These are phyloP conservation scores for Ephemerocybe angulata DNA, from an alignment of 768 basidiomycete genomes.

Conservation along the genomic window DNA sequence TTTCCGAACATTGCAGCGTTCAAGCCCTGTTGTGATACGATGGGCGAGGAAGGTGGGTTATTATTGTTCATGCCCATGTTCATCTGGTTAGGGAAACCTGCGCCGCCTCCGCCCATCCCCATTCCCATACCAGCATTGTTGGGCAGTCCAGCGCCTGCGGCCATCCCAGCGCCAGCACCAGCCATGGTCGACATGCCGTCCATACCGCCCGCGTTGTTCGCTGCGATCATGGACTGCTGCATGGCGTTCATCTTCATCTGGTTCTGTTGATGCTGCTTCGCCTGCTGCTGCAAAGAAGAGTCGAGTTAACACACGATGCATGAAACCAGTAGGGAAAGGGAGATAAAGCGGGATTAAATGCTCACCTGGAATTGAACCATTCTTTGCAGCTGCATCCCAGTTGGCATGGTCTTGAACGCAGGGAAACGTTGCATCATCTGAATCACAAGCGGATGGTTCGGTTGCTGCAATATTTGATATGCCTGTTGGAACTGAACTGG, in stretches of 20 bases:
- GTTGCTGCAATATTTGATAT: conserved; percentile 49
- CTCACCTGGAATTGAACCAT: conserved; percentile 51
- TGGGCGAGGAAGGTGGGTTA: conserved; percentile 1
- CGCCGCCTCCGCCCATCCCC: conserved; percentile 2
- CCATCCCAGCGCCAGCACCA: neutral
- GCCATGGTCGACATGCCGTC: neutral
- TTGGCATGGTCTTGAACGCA: conserved; percentile 48
- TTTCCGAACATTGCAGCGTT: neutral
- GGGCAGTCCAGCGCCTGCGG: neutral
- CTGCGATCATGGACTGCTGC: conserved; percentile 1
- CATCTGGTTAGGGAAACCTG: conserved; percentile 4
- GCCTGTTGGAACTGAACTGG: conserved; percentile 33
- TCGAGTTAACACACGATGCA: neutral
- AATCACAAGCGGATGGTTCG: conserved; percentile 54
- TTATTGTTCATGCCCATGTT: conserved; percentile 3
- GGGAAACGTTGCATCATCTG: conserved; percentile 51
- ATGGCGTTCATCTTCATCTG: conserved; percentile 1
- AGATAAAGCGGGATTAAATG: conserved; percentile 7
- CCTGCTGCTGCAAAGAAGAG: conserved; percentile 16
- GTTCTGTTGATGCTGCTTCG: conserved; percentile 8
- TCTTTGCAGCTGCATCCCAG: conserved; percentile 57
- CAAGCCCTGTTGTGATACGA: conserved; percentile 2
- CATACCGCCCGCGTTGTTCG: neutral
- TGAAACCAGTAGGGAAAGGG: neutral
- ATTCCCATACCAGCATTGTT: neutral